These are phyloP conservation scores for Hygrophoropsis aurantiaca DNA, from an alignment of 768 basidiomycete genomes.

Conservation along the genomic window DNA sequence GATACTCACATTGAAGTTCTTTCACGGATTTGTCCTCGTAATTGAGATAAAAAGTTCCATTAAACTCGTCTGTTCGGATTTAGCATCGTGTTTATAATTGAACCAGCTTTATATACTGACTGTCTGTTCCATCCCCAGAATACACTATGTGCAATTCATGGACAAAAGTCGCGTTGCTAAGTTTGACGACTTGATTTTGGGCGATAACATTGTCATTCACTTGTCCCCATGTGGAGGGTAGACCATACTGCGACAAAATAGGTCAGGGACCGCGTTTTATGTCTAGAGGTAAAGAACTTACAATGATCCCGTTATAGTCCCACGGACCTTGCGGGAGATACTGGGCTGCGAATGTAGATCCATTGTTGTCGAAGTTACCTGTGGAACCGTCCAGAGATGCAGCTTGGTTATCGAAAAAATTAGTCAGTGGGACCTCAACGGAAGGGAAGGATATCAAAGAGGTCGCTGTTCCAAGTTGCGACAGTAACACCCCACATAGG, in stretches of 20 bases:
- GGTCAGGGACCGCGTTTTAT: background rate
- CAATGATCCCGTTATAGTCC: conserved; percentile 39
- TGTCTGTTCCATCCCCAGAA: conserved; percentile 38
- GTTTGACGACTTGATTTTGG: conserved; percentile 38
- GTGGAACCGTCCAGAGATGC: conserved; percentile 37
- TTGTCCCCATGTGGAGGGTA: conserved; percentile 42
- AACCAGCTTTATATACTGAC: conserved; percentile 18
- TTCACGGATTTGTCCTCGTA: conserved; percentile 37
- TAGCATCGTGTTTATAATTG: background rate
- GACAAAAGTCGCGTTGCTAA: conserved; percentile 31
- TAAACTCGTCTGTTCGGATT: conserved; percentile 24
- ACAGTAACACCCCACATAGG: conserved; percentile 20
- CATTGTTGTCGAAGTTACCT: conserved; percentile 40
- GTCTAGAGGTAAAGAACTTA: conserved; percentile 12
- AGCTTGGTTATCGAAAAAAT: conserved; percentile 42
- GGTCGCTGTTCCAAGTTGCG: conserved; percentile 12
- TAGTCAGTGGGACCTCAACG: conserved; percentile 24
- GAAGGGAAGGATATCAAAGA: conserved; percentile 32
- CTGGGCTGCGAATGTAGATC: conserved; percentile 40
- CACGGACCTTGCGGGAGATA: conserved; percentile 40
- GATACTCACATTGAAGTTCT: conserved; percentile 32
- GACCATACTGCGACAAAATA: conserved; percentile 35
- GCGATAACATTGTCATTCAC: conserved; percentile 46
- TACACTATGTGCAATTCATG: conserved; percentile 53
- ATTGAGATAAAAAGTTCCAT: conserved; percentile 34